These are phyloP conservation scores for Fusarium illudens DNA, from an alignment of 2,329 filamentous ascomycete genomes.

Conservation along the genomic window DNA sequence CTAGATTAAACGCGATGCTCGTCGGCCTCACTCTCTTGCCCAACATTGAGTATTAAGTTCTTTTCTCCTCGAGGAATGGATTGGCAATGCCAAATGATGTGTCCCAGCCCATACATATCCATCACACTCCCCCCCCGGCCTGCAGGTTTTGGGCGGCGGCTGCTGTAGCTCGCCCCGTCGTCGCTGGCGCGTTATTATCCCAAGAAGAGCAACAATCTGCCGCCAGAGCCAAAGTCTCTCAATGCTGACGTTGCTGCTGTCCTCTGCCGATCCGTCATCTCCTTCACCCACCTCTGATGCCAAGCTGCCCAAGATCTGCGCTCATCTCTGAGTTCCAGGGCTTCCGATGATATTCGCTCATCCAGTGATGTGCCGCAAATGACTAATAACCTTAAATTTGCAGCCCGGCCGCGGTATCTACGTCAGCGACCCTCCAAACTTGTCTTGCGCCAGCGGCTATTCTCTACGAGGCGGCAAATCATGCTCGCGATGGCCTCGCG, in stretches of 20 bases:
- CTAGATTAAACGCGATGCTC: background rate
- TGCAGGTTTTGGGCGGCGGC: background rate
- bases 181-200: background rate
- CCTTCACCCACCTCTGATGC: background rate
- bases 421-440: slow-evolving; percentile 3
- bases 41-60: background rate
- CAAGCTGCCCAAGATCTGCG: slow-evolving; percentile 25
- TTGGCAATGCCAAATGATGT: background rate
- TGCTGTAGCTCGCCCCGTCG: background rate
- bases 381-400: slow-evolving; percentile 34
- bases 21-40: background rate
- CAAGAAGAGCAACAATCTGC: background rate
- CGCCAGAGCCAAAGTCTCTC: background rate
- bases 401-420: background rate
- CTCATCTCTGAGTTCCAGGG: slow-evolving; percentile 4
- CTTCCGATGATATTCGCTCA: background rate
- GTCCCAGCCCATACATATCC: background rate
- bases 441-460: background rate
- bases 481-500: background rate
- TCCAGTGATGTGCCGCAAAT: slow-evolving; percentile 19
- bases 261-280: slow-evolving; percentile 6
- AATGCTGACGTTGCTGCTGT: background rate
- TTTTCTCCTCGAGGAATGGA: background rate
- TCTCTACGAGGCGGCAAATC: background rate
- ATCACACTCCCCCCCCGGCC: background rate